Conservation (phyloP, 768 basidiomycete genomes). For the Auricularia sp. region DNA sequence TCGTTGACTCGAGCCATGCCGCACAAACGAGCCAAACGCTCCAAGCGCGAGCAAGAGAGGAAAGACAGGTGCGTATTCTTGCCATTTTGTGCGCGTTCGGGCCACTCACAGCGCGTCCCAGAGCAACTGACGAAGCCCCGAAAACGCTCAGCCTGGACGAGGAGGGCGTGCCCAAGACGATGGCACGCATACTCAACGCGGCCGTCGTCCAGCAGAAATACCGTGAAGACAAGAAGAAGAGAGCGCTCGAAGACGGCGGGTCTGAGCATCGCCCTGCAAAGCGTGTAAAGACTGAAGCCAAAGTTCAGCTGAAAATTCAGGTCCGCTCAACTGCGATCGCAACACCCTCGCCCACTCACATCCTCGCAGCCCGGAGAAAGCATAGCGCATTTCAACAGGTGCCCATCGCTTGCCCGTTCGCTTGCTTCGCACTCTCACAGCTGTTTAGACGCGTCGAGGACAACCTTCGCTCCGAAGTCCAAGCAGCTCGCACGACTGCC, state of each 20-base stretch:
- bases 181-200: conserved; percentile 56
- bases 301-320: conserved; percentile 3
- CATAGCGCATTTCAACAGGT: conserved; percentile 70
- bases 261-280: conserved; percentile 6
- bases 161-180: conserved; percentile 64
- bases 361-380: conserved; percentile 60
- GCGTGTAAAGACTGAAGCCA: neutral
- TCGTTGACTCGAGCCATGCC: conserved; percentile 33
- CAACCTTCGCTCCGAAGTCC: conserved; percentile 37
- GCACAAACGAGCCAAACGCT: conserved; percentile 53
- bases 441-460: conserved; percentile 58
- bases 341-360: conserved; percentile 15
- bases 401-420: conserved; percentile 14
- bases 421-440: conserved; percentile 1
- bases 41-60: conserved; percentile 34
- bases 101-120: neutral
- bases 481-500: conserved; percentile 4
- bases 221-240: conserved; percentile 36
- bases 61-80: conserved; percentile 29
- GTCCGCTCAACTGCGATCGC: neutral
- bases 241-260: conserved; percentile 1
- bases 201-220: conserved; percentile 46
- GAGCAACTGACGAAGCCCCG: conserved; percentile 27
- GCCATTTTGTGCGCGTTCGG: neutral
- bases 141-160: conserved; percentile 29